Base-by-base conservation (phyloP, 352 stramenopile genomes). In the Globisporangium megalacanthum region DNA sequence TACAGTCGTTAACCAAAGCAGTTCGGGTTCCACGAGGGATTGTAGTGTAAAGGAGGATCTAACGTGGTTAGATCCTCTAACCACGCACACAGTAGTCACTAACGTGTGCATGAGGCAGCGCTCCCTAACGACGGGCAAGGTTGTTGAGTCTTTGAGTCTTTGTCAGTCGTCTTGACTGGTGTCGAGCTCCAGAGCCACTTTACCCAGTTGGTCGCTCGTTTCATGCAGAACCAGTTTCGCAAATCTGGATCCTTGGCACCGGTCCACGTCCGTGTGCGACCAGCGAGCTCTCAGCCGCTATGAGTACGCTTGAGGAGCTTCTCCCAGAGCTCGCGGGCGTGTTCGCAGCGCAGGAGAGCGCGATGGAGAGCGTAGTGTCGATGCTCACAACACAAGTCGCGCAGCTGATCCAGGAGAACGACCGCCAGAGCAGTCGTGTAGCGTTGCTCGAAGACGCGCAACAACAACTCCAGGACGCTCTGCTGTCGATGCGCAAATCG, bases 321-420 rank as follows among this genome's bases (percentile, higher is more conserved):
- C 68, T 90, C 58, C 80, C 77, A 29, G 77, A 80, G 49, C 78
- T 90, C 66, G 76, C 66, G 47, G 74, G 73, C 49, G 70, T 88
- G 33, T 72, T 90, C 50, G 70, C 65, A 0, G 72, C 77, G 14
- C 80, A 90, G 64, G 80, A 90, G 59, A 66, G 52, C n/a, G 65
- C 80, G 11, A 54, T 88, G 22, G 76, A 66, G 51, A 83, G 73
- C 35, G 73, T 78, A 13, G 66, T 89, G 47, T 54, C 64, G 15
- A 68, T 77, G 15, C 62, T 89, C 49, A 77, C 72, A 17, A 71
- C 69, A 9, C 79, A 89, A 22, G 54, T 89, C 35, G 73, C 81
- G 48, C 62, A 72, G 2, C 64, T 89, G 31, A 67, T 66, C 17
- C 37, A 58, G n/a, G 68, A 68, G 47, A 75, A 71, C 49, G 70